Conservation (phyloP, 345 rosid genomes). For the Schrenkiella parvula region DNA sequence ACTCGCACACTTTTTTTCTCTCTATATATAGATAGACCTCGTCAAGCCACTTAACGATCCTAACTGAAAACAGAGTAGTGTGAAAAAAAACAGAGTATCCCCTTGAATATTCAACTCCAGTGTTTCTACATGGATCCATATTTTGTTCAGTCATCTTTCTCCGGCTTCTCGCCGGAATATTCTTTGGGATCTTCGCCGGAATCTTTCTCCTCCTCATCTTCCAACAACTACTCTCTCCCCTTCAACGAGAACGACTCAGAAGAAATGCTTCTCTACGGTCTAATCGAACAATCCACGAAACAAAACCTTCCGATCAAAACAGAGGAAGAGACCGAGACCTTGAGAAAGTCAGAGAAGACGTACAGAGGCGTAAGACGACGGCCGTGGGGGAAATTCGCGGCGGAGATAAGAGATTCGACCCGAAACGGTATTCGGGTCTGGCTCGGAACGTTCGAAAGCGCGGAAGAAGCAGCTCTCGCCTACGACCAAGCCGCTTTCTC, state of each 20-base stretch:
- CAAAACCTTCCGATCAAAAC: background rate
- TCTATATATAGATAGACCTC: constrained; percentile 36
- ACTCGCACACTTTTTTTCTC: background rate
- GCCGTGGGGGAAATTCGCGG: constrained; percentile 83
- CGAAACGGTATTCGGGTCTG: constrained; percentile 59
- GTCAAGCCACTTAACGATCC: constrained; percentile 5
- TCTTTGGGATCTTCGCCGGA: constrained; percentile 53
- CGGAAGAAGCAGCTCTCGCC: constrained; percentile 73
- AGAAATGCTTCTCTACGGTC: constrained; percentile 78
- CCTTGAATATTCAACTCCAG: background rate
- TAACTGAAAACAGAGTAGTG: constrained; percentile 31
- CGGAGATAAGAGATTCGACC: constrained; percentile 74
- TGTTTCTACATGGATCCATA: constrained; percentile 41
- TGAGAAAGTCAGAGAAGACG: constrained; percentile 43
- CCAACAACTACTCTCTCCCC: constrained; percentile 47
- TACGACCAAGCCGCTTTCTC: constrained; percentile 74
- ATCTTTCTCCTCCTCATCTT: constrained; percentile 32
- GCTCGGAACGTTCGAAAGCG: constrained; percentile 74
- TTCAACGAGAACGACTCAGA: constrained; percentile 92
- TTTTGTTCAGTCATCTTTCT: constrained; percentile 40
- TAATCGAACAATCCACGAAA: constrained; percentile 43
- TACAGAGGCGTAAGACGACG: constrained; percentile 71
- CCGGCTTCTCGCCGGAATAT: constrained; percentile 61
- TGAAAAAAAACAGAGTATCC: background rate
- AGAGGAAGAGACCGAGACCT: constrained; percentile 19